A percentile compares a stretch with the other conserved stretches of the same genome.
Evolutionary conservation across 495 filamentous ascomycete genomes (phyloP).

Genomic region (Aspergillus cristatus): DNA sequence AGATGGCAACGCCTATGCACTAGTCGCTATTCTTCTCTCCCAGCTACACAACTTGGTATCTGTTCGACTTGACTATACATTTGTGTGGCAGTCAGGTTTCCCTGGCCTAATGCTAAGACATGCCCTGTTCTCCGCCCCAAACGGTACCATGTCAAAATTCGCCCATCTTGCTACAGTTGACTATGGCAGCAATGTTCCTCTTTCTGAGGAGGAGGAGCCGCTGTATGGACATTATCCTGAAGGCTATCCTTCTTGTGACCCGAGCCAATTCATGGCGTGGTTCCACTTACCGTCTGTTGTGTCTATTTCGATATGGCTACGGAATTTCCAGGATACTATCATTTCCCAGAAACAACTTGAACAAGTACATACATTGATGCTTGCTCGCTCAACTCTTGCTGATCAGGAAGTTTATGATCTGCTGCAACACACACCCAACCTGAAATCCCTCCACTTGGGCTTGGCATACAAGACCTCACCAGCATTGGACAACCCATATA

Average conservation of each 20-base stretch:
- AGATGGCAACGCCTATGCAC: slow-evolving; percentile 6
- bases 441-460: not conserved
- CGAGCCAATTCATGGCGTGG: not conserved
- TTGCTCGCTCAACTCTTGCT: not conserved
- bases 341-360: not conserved
- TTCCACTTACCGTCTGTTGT: not conserved
- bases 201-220: too few relatives aligned
- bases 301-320: not conserved
- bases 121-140: slow-evolving; percentile 4
- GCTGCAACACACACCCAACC: not conserved
- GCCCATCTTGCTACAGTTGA: slow-evolving; percentile 1
- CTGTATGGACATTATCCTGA: not conserved
- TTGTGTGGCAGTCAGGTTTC: slow-evolving; percentile 10
- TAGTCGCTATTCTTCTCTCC: slow-evolving; percentile 8
- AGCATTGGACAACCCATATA: not conserved
- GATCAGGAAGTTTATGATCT: not conserved
- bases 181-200: slow-evolving; percentile 5
- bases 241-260: not conserved
- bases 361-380: not conserved
- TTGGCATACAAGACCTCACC: not conserved
- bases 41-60: slow-evolving; percentile 6
- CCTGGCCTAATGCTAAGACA: slow-evolving; percentile 9
- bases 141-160: slow-evolving; percentile 1
- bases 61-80: slow-evolving; percentile 6
- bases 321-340: not conserved